Evolutionary conservation across 129 eudicot species (phyloP), one percentile per base, ranked within the genome.

Genomic region (Flaveria linearis): DNA sequence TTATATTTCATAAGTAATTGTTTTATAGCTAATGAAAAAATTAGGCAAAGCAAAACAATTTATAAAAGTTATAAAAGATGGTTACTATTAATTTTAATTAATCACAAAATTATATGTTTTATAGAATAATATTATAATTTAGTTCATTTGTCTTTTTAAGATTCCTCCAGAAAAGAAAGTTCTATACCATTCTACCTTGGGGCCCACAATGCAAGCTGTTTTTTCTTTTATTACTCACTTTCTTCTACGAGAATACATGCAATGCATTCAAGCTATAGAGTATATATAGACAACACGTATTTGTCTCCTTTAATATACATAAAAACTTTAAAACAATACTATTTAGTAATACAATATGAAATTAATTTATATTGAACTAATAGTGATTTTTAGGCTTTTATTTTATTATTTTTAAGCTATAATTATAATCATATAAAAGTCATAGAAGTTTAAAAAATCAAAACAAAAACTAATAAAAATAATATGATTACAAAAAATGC

Each of bases 131-230:
- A 47, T 10, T 47, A 10, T 47, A 47, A 47, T 47, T 47, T 47
- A 47, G 52, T 47, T 47, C 52, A 11, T 10, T 12, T 42, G 17
- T 18, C 50, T 22, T 71, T 20, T 12, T 16, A 72, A 72, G 66
- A 72, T 72, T 72, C 76, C 45, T 55, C 33, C 66, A 30, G 36
- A 39, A 72, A 55, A 17, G 28, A 47, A 47, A 26, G 30, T 72
- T 72, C 76, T 55, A 25, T 72, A 72, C 66, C 20, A 28, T 33
- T 52, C 28, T 52, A 72, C 5, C 65, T 3, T 1, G 0, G 43
- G 52, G 9, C 28, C 71, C 51, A 43, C 47, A 43, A 43, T 7
- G 9, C 12, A 43, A 43, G 9, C 15, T 11, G 2, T 46, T 46
- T 46, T 9, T 11, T 46, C 51, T 46, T 42, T 46, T 46, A 46